phyloP scores from a whole-genome alignment of 1,139 yeast genomes.

The Yamadazyma songkhlaensis region DNA sequence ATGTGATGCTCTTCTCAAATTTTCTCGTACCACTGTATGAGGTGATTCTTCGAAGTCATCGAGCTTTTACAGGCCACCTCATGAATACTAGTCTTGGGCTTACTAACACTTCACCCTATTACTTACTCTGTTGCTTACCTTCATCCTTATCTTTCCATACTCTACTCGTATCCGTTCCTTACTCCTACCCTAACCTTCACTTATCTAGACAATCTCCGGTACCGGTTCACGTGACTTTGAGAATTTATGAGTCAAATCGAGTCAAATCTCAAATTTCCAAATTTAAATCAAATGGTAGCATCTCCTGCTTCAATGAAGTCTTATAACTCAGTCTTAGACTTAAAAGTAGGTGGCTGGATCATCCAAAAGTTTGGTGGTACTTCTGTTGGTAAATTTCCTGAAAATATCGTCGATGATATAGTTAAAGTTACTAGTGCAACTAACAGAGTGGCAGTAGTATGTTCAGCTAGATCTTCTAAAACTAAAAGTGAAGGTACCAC shows the following conservation, averaged over 20 bases:
- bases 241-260: neutral
- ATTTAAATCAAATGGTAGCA: neutral
- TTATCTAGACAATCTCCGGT: constrained; percentile 1
- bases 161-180: too few relatives aligned
- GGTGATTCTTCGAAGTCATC: neutral
- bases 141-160: too few relatives aligned
- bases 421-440: constrained; percentile 60
- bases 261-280: neutral
- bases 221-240: neutral
- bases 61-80: neutral
- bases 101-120: too few relatives aligned
- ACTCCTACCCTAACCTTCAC: too few relatives aligned
- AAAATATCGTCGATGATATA: constrained; percentile 78
- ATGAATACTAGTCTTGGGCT: too few relatives aligned
- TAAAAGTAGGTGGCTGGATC: constrained; percentile 59
- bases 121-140: too few relatives aligned
- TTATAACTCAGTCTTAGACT: constrained; percentile 44
- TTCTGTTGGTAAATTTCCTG: constrained; percentile 93
- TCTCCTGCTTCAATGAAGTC: constrained; percentile 20
- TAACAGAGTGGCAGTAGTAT: constrained; percentile 87
- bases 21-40: constrained; percentile 4
- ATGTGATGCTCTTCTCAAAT: neutral
- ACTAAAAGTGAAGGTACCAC: constrained; percentile 96
- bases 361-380: constrained; percentile 98
- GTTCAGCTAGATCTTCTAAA: constrained; percentile 90